These are phyloP conservation scores for Delonix regia DNA, from an alignment of 306 rosid genomes.

Conservation along the genomic window DNA sequence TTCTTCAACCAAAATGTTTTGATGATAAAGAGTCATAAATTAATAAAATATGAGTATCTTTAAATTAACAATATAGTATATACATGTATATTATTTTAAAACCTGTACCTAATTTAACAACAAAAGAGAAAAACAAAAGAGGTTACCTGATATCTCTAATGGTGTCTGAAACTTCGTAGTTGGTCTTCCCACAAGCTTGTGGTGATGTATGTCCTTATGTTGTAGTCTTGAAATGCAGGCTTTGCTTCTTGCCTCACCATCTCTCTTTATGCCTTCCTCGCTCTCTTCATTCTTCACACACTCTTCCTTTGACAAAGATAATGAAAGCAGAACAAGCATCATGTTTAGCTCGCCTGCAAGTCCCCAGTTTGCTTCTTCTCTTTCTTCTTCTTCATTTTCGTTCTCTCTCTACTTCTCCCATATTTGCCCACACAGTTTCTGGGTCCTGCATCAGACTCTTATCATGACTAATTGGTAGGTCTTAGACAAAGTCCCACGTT, in stretches of 20 bases:
- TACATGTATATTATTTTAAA: no score
- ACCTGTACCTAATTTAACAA: no score
- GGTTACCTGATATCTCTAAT: conserved; percentile 44
- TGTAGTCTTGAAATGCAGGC: conserved; percentile 10
- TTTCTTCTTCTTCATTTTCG: neutral
- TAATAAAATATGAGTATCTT: no score
- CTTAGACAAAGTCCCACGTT: neutral
- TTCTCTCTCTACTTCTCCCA: neutral
- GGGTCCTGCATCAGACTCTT: neutral
- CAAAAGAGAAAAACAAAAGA: no score
- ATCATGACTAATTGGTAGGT: neutral
- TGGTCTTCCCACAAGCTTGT: conserved; percentile 10
- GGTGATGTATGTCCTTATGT: conserved; percentile 12
- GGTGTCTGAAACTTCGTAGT: conserved; percentile 28
- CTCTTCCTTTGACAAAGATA: conserved; percentile 30
- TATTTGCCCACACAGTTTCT: neutral
- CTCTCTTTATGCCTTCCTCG: neutral
- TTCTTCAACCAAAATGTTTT: no score
- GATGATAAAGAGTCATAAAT: no score
- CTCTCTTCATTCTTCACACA: neutral
- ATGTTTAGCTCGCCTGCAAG: conserved; percentile 38
- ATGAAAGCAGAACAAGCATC: conserved; percentile 35
- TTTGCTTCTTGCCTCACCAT: conserved; percentile 8
- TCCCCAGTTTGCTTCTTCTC: no score
- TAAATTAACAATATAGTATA: no score